A percentile compares a stretch with the other conserved stretches of the same genome.
Evolutionary conservation across 768 basidiomycete genomes (phyloP).

Genomic region (Russula foetens): DNA sequence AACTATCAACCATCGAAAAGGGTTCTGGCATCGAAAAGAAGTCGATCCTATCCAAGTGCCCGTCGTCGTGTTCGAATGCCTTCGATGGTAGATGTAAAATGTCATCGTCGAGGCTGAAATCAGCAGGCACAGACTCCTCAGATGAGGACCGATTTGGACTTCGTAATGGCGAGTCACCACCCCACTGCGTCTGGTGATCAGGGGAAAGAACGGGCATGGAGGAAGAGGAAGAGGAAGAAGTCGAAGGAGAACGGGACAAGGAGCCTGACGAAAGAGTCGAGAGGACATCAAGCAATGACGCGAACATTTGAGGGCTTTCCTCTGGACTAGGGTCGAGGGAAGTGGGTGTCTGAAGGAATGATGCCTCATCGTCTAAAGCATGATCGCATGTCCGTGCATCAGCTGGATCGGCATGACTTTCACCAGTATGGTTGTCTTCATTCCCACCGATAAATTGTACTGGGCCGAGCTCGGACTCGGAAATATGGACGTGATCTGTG

Average conservation of each 20-base stretch:
- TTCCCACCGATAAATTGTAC: not conserved
- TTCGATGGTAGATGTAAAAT: not conserved
- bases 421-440: conserved; percentile 1
- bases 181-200: conserved; percentile 11
- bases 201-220: conserved; percentile 21
- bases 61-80: not conserved
- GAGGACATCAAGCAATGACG: conserved; percentile 28
- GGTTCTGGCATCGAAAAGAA: conserved; percentile 9
- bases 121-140: conserved; percentile 4
- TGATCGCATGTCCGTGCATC: not conserved
- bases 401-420: not conserved
- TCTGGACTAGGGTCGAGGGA: conserved; percentile 21
- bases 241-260: conserved; percentile 30
- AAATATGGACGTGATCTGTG: conserved; percentile 1
- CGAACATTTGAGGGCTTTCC: conserved; percentile 27
- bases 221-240: conserved; percentile 14
- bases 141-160: conserved; percentile 12
- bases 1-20: conserved; percentile 20
- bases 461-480: conserved; percentile 9
- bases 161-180: not conserved
- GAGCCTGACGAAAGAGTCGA: conserved; percentile 25
- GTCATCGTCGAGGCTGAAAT: conserved; percentile 6
- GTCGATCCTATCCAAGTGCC: conserved; percentile 8
- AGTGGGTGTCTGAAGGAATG: conserved; percentile 8
- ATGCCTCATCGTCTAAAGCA: conserved; percentile 1